A percentile compares a stretch with the other conserved stretches of the same genome.
These are phyloP conservation scores for Eucalyptus grandis DNA, from an alignment of 345 rosid genomes.

Conservation along the genomic window DNA sequence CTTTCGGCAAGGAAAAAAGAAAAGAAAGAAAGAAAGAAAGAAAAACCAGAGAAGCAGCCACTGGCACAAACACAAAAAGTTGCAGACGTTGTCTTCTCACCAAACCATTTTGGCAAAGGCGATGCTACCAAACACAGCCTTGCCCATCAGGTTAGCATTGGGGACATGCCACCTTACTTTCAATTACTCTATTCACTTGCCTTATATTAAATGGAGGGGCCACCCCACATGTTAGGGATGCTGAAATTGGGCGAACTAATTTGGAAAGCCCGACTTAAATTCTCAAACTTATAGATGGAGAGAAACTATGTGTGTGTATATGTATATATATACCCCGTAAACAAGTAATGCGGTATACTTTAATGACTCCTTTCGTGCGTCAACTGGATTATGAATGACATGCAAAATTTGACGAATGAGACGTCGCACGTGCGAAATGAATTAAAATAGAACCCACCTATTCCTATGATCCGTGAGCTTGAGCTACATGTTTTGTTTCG, in stretches of 20 bases:
- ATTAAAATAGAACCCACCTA: not conserved
- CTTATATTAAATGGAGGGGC: not conserved
- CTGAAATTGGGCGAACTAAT: not conserved
- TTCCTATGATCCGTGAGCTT: not conserved
- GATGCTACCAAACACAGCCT: constrained; percentile 17
- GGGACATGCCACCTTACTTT: constrained; percentile 5
- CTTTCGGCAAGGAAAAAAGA: not conserved
- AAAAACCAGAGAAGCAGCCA: not conserved
- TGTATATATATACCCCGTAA: not conserved
- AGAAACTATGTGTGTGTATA: too few species aligned
- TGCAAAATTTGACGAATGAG: not conserved
- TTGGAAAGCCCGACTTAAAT: not conserved
- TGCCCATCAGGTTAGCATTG: not conserved
- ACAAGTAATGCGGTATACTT: not conserved
- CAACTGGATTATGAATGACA: not conserved
- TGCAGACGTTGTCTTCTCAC: constrained; percentile 28
- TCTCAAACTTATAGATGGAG: not conserved
- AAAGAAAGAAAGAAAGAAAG: not conserved
- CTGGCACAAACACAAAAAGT: not conserved
- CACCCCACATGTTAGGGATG: not conserved
- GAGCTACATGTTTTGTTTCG: not conserved
- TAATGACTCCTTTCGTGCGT: accelerated
- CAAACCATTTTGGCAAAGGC: constrained; percentile 19
- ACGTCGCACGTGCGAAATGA: not conserved
- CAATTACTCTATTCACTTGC: not conserved